phyloP scores from a whole-genome alignment of 2,329 filamentous ascomycete species.

The Aspergillus fructus region DNA sequence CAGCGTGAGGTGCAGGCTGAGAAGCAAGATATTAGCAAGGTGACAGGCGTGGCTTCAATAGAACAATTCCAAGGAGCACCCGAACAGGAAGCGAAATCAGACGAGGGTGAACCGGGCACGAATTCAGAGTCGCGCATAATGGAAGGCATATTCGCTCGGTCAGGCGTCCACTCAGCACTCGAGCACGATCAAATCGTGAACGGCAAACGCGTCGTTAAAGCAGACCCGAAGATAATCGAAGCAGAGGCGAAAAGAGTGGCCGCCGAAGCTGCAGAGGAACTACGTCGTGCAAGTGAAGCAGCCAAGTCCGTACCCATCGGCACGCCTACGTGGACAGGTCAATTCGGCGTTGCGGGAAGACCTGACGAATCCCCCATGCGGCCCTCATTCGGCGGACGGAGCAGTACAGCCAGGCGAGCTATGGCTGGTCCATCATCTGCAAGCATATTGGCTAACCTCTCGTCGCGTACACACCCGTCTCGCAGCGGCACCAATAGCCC shows the following conservation, averaged over 20 bases:
- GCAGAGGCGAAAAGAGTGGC: constrained; percentile 79
- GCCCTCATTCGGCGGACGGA: constrained; percentile 43
- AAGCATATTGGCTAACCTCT: constrained; percentile 41
- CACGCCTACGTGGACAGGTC: constrained; percentile 90
- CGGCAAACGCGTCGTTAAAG: constrained; percentile 67
- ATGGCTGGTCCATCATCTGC: constrained; percentile 40
- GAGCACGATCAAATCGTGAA: constrained; percentile 92
- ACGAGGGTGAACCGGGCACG: constrained; percentile 18
- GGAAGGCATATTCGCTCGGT: constrained; percentile 82
- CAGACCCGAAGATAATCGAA: constrained; percentile 75
- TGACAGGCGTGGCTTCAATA: constrained; percentile 62
- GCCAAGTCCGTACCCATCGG: constrained; percentile 74
- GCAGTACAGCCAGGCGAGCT: constrained; percentile 36
- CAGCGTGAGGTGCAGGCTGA: constrained; percentile 28
- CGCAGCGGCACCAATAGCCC: constrained; percentile 38
- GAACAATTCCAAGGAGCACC: constrained; percentile 59
- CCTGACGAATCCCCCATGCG: constrained; percentile 55
- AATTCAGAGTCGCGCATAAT: constrained; percentile 73
- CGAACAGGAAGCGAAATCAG: not conserved
- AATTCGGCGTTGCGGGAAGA: constrained; percentile 73
- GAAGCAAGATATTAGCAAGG: constrained; percentile 50
- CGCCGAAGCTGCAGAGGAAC: constrained; percentile 71
- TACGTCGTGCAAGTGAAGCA: constrained; percentile 70
- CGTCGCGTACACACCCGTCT: constrained; percentile 24
- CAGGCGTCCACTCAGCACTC: constrained; percentile 83